Conservation (phyloP, 306 rosid genomes). For the Gynostemma pentaphyllum region DNA sequence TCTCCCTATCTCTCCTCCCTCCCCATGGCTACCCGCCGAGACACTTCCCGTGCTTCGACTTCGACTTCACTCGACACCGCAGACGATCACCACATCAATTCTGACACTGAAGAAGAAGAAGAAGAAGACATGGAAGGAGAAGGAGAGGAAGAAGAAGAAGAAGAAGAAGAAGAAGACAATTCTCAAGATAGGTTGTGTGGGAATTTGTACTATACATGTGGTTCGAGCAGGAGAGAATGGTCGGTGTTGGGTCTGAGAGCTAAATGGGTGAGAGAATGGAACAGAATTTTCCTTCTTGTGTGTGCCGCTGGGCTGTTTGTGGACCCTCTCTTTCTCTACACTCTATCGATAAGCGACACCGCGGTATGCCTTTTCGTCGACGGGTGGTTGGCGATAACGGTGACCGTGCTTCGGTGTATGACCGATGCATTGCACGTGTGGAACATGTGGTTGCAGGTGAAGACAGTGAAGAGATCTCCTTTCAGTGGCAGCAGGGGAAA, state of each 20-base stretch:
- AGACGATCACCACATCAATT: neutral
- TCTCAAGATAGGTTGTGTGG: neutral
- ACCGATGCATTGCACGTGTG: conserved; percentile 79
- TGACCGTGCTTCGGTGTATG: conserved; percentile 93
- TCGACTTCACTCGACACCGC: conserved; percentile 17
- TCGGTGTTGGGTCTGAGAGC: conserved; percentile 40
- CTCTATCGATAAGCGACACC: conserved; percentile 58
- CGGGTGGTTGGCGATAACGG: conserved; percentile 83
- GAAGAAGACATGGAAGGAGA: neutral
- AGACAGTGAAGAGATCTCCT: conserved; percentile 35
- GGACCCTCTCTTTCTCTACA: conserved; percentile 86
- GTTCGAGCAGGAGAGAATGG: conserved; percentile 6
- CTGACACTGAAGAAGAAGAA: neutral
- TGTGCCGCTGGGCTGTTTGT: conserved; percentile 59
- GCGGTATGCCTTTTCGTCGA: conserved; percentile 78
- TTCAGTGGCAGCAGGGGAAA: conserved; percentile 16
- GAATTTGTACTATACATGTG: neutral
- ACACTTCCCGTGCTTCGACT: conserved; percentile 25
- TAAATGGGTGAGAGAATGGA: conserved; percentile 80
- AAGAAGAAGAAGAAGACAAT: neutral
- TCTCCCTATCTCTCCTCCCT: neutral
- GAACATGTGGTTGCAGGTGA: conserved; percentile 81
- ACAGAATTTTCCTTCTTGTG: conserved; percentile 59
- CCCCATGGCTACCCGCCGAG: conserved; percentile 33
- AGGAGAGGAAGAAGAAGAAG: neutral